Conservation (phyloP, 257 asterid species). For the Solanum bukasovii region DNA sequence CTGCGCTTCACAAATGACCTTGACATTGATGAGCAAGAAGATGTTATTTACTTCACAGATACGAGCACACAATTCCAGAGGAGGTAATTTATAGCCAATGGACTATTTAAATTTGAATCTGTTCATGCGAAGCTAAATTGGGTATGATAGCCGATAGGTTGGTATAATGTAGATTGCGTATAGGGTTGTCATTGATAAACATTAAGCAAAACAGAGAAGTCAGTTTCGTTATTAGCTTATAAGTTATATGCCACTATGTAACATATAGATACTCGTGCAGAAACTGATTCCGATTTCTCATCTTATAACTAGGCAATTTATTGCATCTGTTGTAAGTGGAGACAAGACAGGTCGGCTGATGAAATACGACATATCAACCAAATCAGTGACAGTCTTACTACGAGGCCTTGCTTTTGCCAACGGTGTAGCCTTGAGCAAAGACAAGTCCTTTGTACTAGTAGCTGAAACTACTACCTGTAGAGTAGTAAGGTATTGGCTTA, state of each 20-base stretch:
- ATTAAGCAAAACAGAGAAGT: background rate
- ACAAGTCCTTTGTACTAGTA: conserved; percentile 3
- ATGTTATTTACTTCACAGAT: conserved; percentile 55
- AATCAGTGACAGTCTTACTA: background rate
- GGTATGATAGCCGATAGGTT: background rate
- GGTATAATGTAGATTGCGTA: background rate
- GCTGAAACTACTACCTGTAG: conserved; percentile 21
- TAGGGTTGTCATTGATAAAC: background rate
- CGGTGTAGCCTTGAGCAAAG: conserved; percentile 10
- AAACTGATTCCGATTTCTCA: background rate
- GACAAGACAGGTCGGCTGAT: conserved; percentile 12
- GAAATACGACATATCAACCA: conserved; percentile 8
- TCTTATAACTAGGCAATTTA: conserved; percentile 35
- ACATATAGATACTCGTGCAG: background rate
- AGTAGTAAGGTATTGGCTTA: conserved; percentile 38
- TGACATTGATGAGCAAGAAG: conserved; percentile 54
- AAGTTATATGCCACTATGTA: background rate
- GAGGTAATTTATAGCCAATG: conserved; percentile 24
- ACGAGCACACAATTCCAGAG: conserved; percentile 45
- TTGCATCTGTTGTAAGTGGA: conserved; percentile 24
- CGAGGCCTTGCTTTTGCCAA: conserved; percentile 1
- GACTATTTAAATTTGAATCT: background rate
- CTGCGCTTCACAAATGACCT: conserved; percentile 56
- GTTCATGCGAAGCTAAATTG: background rate
- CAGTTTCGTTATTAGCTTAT: background rate